A percentile compares a stretch with the other conserved stretches of the same genome.
Conservation (phyloP, 2,329 filamentous ascomycete genomes). For the Endoconidiophora polonica region DNA sequence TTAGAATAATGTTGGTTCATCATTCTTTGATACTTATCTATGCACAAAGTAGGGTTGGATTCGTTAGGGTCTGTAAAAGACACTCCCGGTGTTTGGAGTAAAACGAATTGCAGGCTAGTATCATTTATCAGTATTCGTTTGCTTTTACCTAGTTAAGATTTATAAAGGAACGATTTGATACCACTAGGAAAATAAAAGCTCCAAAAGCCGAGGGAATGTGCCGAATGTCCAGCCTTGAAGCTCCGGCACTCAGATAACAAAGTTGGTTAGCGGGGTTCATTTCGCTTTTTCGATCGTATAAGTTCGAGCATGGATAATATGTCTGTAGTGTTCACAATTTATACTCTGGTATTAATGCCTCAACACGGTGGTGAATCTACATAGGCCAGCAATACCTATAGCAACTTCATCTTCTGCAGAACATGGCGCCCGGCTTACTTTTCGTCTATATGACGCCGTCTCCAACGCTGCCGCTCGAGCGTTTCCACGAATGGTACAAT, state of each 20-base stretch:
- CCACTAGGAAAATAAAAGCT: conserved; percentile 1
- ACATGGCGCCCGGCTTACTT: conserved; percentile 46
- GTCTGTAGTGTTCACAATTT: too few relatives aligned
- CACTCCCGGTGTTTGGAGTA: neutral
- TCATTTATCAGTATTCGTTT: neutral
- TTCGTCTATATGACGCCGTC: conserved; percentile 77
- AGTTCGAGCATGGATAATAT: neutral
- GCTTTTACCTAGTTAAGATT: too few relatives aligned
- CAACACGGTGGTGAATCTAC: too few relatives aligned
- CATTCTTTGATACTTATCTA: too few relatives aligned
- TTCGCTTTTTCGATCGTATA: too few relatives aligned
- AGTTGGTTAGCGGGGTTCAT: too few relatives aligned
- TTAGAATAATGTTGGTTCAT: neutral
- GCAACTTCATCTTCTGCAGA: neutral
- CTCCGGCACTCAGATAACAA: too few relatives aligned
- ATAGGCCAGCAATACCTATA: neutral
- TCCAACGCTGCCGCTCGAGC: conserved; percentile 42
- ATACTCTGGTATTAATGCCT: too few relatives aligned
- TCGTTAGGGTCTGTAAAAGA: neutral
- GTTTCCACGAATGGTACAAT: conserved; percentile 90
- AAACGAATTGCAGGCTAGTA: neutral
- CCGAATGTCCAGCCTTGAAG: neutral
- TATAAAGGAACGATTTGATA: too few relatives aligned
- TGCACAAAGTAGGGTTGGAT: neutral
- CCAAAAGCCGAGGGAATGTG: neutral